These are phyloP conservation scores for Chrysanthemum seticuspe DNA, from an alignment of 129 eudicot genomes.

Conservation along the genomic window DNA sequence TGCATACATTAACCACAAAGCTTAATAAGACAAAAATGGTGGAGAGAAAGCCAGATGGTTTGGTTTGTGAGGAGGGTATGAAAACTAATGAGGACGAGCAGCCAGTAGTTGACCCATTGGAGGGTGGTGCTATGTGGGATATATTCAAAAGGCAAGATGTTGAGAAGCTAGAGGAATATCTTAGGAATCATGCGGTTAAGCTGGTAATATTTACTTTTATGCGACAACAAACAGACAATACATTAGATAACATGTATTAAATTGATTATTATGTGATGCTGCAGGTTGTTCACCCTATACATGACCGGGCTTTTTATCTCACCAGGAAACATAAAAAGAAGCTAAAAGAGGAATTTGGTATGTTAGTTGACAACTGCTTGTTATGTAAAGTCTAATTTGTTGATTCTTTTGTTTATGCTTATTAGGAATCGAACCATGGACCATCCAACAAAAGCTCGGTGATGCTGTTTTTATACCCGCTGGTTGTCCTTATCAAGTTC, in stretches of 20 bases:
- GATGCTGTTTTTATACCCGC: slow-evolving; percentile 9
- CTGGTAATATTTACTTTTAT: slow-evolving; percentile 12
- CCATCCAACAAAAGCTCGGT: slow-evolving; percentile 10
- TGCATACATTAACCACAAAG: slow-evolving; percentile 18
- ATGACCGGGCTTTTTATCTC: slow-evolving; percentile 17
- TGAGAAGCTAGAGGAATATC: slow-evolving; percentile 8
- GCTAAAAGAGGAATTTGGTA: slow-evolving; percentile 23
- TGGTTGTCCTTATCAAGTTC: slow-evolving; percentile 15
- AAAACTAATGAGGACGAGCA: background rate
- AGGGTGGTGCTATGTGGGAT: slow-evolving; percentile 22
- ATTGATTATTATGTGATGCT: background rate
- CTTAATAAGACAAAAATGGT: slow-evolving; percentile 6
- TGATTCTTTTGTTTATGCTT: slow-evolving; percentile 9
- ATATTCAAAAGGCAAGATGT: slow-evolving; percentile 5
- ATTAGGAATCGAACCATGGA: slow-evolving; percentile 24
- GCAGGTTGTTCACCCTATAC: slow-evolving; percentile 24
- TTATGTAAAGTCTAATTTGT: background rate
- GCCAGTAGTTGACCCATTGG: background rate
- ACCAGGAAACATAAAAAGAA: slow-evolving; percentile 8
- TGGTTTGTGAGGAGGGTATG: slow-evolving; percentile 6
- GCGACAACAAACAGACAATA: background rate
- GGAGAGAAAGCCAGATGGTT: background rate
- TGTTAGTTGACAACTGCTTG: background rate
- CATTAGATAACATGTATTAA: background rate
- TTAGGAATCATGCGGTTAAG: slow-evolving; percentile 2